Evolutionary conservation across 139 green algal species (phyloP), one percentile per base, ranked within the genome.

Genomic region (Chlamydomonas asymmetrica): DNA sequence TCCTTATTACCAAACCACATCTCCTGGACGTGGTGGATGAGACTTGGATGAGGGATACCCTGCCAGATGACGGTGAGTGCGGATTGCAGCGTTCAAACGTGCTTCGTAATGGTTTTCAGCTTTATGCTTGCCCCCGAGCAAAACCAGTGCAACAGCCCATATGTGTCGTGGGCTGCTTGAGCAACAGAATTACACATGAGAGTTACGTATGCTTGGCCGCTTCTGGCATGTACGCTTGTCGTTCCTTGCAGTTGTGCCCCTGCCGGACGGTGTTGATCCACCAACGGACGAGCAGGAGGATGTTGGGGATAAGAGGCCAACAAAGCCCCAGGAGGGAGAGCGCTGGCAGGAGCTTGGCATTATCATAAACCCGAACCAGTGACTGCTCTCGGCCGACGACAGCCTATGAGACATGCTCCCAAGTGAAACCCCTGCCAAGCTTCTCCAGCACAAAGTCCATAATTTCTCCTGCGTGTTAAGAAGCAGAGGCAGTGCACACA

Each of bases 21-120:
- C 32, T 71, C 9, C 65, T 78, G 18, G 61, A 71, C 48, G 27
- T 71, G 4, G 61, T 71, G 40, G 72, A 78, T 48, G 72, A 78
- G 20, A 45, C 52, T 4, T 78, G 72, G 72, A 61, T 61, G 2
- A 60, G 60, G 13, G 72, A 78, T 35, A 71, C 61, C 4, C 72
- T 78, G 1, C 72, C 72, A 9, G 48, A 71, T 29, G 72, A 78
- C 45, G 57, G 72, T 78, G 27, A 71, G 72, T 4, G 56, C 56
- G 56, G 25, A 23, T 16, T 16, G 56, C 29, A 16, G 56, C 25
- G 56, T 13, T 50, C 5, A 16, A 38, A 20, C 6, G 8, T 41
- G 32, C 37, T 31, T 18, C 23, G 50, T 5, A 5, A 3, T 5
- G 10, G 18, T 2, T 25, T 34, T 25, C 4, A 3, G 9, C 4